These are phyloP conservation scores for Colletotrichum ledebouriae DNA, from an alignment of 2,329 filamentous ascomycete genomes.

Conservation along the genomic window DNA sequence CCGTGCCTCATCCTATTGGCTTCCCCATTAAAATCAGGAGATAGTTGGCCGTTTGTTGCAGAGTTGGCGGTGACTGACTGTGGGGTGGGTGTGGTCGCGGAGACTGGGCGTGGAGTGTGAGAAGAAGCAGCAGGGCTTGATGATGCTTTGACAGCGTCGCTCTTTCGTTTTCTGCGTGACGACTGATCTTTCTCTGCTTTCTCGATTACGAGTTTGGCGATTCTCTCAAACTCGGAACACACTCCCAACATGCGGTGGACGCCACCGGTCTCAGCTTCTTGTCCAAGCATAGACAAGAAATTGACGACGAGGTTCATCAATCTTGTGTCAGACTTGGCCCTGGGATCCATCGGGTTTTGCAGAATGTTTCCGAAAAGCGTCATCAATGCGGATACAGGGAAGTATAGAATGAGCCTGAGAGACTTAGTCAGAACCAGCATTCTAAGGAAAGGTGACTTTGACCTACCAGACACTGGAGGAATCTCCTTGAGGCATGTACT, in stretches of 20 bases:
- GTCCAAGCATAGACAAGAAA: constrained; percentile 89
- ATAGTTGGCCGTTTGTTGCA: constrained; percentile 39
- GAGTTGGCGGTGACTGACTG: constrained; percentile 39
- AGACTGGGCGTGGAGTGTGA: constrained; percentile 50
- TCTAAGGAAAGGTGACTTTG: background rate
- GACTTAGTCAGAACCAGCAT: constrained; percentile 45
- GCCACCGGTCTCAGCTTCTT: constrained; percentile 89
- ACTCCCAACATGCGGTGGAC: constrained; percentile 94
- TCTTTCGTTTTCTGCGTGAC: constrained; percentile 87
- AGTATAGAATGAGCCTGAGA: constrained; percentile 88
- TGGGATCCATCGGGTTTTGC: constrained; percentile 91
- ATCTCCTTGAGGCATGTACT: constrained; percentile 96
- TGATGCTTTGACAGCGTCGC: constrained; percentile 60
- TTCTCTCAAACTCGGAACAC: constrained; percentile 96
- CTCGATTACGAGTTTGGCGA: constrained; percentile 90
- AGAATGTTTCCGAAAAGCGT: constrained; percentile 97
- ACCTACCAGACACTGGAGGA: constrained; percentile 94
- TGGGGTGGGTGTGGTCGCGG: constrained; percentile 49
- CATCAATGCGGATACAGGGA: constrained; percentile 93
- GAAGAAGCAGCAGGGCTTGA: constrained; percentile 46
- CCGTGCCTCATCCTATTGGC: constrained; percentile 38
- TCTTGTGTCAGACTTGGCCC: constrained; percentile 88
- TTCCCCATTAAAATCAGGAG: constrained; percentile 43
- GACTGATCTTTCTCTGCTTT: constrained; percentile 89
- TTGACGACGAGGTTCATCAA: constrained; percentile 94